Percentiles rank a stretch among this genome's conserved stretches.
Evolutionary conservation across 1,284 basidiomycete species (phyloP).

Genomic region (Irpex sp.): DNA sequence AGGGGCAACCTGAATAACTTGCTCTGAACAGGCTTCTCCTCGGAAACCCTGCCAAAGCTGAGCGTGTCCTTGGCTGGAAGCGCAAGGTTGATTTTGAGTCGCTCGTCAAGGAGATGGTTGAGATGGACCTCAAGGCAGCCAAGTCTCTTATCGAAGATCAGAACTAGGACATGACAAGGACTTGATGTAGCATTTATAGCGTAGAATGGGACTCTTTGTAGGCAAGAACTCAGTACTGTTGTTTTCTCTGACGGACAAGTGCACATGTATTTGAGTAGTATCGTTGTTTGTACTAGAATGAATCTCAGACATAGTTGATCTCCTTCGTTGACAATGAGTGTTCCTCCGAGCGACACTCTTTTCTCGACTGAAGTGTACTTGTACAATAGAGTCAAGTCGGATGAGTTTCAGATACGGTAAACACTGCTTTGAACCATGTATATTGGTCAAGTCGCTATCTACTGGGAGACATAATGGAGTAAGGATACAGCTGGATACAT

Average conservation of each 20-base stretch:
- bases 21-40: slow-evolving; percentile 58
- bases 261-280: not conserved
- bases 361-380: no score
- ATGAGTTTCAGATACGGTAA: not conserved
- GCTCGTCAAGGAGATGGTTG: slow-evolving; percentile 88
- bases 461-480: not conserved
- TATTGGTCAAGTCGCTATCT: not conserved
- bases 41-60: slow-evolving; percentile 84
- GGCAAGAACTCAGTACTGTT: not conserved
- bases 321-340: no score
- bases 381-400: no score
- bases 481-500: slow-evolving; percentile 8
- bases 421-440: not conserved
- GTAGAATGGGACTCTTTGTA: not conserved
- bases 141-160: slow-evolving; percentile 75
- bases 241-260: not conserved
- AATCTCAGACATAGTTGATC: not conserved
- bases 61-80: slow-evolving; percentile 82
- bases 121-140: slow-evolving; percentile 68
- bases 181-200: not conserved
- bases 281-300: not conserved
- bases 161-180: slow-evolving; percentile 41
- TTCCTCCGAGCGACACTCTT: no score
- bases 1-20: not conserved
- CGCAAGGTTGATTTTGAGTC: slow-evolving; percentile 76